Evolutionary conservation across 2,329 filamentous ascomycete species (phyloP).

Genomic region (Aspergillus jensenii): DNA sequence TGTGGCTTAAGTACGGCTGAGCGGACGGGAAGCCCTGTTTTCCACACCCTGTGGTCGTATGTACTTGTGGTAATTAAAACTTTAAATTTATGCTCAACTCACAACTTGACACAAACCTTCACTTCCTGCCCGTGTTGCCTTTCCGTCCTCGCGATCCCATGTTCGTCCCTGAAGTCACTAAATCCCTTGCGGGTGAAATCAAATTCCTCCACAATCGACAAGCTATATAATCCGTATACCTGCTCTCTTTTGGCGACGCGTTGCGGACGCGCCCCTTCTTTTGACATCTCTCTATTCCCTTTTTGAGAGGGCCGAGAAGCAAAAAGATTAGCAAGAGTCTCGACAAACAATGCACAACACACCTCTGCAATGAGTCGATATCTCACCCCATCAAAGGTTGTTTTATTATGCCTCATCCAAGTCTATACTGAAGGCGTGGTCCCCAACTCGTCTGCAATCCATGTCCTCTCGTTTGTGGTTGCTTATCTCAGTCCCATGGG

Average conservation of each 20-base stretch:
- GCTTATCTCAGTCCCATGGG: conserved; percentile 60
- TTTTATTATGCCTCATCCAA: conserved; percentile 75
- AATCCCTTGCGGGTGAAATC: neutral
- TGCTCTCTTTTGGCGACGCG: neutral
- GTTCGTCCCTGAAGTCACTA: neutral
- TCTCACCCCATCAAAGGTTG: conserved; percentile 85
- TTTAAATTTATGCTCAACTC: neutral
- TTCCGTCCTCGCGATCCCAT: neutral
- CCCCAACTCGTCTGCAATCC: conserved; percentile 68
- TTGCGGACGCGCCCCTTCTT: neutral
- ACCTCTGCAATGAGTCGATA: conserved; percentile 67
- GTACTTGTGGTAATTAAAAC: neutral
- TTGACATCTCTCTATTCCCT: neutral
- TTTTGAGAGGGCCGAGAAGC: neutral
- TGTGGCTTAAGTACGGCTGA: conserved; percentile 15
- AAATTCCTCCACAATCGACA: neutral
- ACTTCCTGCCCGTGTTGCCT: neutral
- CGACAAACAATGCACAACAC: conserved; percentile 1
- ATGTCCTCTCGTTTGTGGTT: conserved; percentile 76
- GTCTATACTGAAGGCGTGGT: conserved; percentile 74
- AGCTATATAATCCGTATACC: neutral
- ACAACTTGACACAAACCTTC: neutral
- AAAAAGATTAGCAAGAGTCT: neutral
- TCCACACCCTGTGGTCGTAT: conserved; percentile 15
- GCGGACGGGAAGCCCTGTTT: conserved; percentile 16